Percentiles rank a stretch among this genome's conserved stretches.
phyloP scores from a whole-genome alignment of 2,329 filamentous ascomycete species.

The Diaporthe sp. region DNA sequence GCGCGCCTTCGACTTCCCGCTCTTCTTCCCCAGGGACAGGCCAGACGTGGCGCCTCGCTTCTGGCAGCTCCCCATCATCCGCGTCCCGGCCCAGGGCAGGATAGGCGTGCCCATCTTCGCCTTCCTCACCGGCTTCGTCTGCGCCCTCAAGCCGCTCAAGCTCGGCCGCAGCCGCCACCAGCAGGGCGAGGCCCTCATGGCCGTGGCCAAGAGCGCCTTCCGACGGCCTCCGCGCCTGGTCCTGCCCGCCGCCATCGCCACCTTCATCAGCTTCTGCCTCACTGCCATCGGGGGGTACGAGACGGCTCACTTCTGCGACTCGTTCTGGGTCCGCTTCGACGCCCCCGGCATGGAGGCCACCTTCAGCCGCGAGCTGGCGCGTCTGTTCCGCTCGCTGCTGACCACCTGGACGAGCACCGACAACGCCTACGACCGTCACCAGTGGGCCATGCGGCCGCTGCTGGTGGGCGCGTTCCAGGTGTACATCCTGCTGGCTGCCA shows the following conservation, averaged over 20 bases:
- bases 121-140: conserved; percentile 69
- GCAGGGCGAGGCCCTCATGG: conserved; percentile 56
- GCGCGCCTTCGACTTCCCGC: conserved; percentile 64
- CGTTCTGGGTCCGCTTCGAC: conserved; percentile 65
- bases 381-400: conserved; percentile 60
- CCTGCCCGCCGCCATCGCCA: conserved; percentile 64
- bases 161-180: conserved; percentile 61
- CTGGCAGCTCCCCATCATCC: conserved; percentile 65
- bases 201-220: conserved; percentile 66
- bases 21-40: conserved; percentile 62
- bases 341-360: conserved; percentile 58
- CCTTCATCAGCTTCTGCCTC: conserved; percentile 63
- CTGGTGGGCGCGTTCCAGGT: conserved; percentile 64
- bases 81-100: conserved; percentile 67
- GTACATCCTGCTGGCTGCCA: conserved; percentile 61
- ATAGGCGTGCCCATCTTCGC: conserved; percentile 69
- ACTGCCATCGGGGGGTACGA: conserved; percentile 63
- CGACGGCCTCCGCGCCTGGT: conserved; percentile 65
- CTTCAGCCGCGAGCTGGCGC: conserved; percentile 58
- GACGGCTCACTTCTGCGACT: conserved; percentile 61
- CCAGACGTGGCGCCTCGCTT: conserved; percentile 57
- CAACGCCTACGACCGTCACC: conserved; percentile 67
- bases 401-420: conserved; percentile 64
- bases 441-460: conserved; percentile 66
- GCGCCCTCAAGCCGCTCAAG: conserved; percentile 67